Conservation (phyloP, 768 basidiomycete species). For the Pulveroboletus sp. region DNA sequence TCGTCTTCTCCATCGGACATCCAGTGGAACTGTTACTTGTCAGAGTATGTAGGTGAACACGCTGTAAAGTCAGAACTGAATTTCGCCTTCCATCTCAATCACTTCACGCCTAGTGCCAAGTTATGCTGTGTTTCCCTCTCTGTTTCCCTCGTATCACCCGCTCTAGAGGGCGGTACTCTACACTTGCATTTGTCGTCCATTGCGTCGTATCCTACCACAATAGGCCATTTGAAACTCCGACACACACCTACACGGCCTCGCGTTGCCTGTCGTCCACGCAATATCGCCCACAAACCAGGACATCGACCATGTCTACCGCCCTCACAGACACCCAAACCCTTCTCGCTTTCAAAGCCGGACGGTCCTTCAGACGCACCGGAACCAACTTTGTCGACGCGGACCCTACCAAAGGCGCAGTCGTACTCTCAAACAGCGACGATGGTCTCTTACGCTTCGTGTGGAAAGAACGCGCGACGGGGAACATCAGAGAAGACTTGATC, state of each 20-base stretch:
- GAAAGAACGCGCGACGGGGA: slow-evolving; percentile 64
- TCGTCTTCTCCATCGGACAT: too few species aligned
- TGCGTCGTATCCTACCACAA: too few species aligned
- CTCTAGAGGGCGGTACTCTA: too few species aligned
- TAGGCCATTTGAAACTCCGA: slow-evolving; percentile 20
- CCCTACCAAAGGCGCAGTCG: slow-evolving; percentile 68
- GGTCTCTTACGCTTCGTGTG: slow-evolving; percentile 75
- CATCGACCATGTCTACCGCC: slow-evolving; percentile 15
- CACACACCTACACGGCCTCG: slow-evolving; percentile 9
- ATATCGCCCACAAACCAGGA: not conserved
- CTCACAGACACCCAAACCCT: slow-evolving; percentile 29
- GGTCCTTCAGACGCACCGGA: slow-evolving; percentile 63
- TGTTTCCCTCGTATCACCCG: too few species aligned
- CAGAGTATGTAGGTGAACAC: too few species aligned
- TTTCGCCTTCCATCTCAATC: too few species aligned
- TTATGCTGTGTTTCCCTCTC: too few species aligned
- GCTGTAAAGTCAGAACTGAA: too few species aligned
- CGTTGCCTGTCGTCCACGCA: slow-evolving; percentile 7
- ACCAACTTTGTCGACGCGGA: slow-evolving; percentile 65
- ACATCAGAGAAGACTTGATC: slow-evolving; percentile 75
- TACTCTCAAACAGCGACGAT: slow-evolving; percentile 66
- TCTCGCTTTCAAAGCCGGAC: slow-evolving; percentile 64
- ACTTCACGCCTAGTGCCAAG: too few species aligned
- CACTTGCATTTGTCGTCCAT: too few species aligned
- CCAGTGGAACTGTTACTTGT: too few species aligned